phyloP scores from a whole-genome alignment of 2,329 filamentous ascomycete genomes.

The Diaporthe ilicicola region DNA sequence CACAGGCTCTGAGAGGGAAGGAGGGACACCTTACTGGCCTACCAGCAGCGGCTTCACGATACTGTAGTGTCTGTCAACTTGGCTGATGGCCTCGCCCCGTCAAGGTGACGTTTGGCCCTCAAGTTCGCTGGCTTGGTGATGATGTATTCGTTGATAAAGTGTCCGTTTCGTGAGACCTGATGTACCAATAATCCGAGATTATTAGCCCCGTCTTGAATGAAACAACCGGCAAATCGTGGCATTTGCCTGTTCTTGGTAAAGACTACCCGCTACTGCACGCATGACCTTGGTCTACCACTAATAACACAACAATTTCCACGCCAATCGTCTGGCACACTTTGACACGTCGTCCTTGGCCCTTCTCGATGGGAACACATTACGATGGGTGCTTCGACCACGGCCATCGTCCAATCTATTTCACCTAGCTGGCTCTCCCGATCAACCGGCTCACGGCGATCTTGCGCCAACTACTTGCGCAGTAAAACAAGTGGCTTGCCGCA shows the following conservation, averaged over 20 bases:
- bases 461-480: slow-evolving; percentile 12
- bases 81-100: neutral
- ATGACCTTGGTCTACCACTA: slow-evolving; percentile 4
- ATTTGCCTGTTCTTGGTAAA: slow-evolving; percentile 1
- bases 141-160: neutral
- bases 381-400: neutral
- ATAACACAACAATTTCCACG: neutral
- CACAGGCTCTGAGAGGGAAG: neutral
- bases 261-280: neutral
- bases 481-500: slow-evolving; percentile 25
- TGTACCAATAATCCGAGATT: neutral
- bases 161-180: neutral
- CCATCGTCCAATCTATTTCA: neutral
- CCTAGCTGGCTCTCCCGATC: slow-evolving; percentile 3
- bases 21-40: neutral
- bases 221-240: slow-evolving; percentile 12
- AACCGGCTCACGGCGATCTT: slow-evolving; percentile 10
- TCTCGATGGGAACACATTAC: neutral
- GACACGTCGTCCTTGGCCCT: neutral
- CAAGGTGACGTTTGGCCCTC: neutral
- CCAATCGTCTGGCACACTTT: neutral
- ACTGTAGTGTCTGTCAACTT: neutral
- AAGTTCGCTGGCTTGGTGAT: neutral
- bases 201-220: neutral
- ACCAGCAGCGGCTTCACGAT: neutral